These are phyloP conservation scores for Penicillium flavigenum DNA, from an alignment of 495 filamentous ascomycete species.

Conservation along the genomic window DNA sequence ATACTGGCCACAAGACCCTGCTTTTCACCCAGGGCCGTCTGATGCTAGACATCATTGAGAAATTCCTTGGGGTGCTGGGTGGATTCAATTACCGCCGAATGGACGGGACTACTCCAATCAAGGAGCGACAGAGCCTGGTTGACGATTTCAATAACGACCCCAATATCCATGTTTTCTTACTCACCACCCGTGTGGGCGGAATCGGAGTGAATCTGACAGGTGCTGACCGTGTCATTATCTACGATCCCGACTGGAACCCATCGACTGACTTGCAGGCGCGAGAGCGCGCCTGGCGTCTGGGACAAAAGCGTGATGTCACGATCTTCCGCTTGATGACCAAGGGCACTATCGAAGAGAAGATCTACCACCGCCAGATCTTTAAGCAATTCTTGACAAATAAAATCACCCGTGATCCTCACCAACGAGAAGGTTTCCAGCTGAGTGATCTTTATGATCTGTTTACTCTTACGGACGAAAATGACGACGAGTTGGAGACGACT, in stretches of 20 bases:
- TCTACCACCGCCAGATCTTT: slow-evolving; percentile 96
- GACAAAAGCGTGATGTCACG: slow-evolving; percentile 89
- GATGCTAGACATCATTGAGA: slow-evolving; percentile 90
- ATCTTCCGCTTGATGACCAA: slow-evolving; percentile 97
- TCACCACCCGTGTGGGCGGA: slow-evolving; percentile 93
- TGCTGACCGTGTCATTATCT: slow-evolving; percentile 94
- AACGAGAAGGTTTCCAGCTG: slow-evolving; percentile 79
- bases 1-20: slow-evolving; percentile 83
- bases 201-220: slow-evolving; percentile 93
- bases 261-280: slow-evolving; percentile 91
- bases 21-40: slow-evolving; percentile 88
- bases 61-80: slow-evolving; percentile 63
- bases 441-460: slow-evolving; percentile 90
- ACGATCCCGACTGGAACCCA: slow-evolving; percentile 97
- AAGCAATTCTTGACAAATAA: slow-evolving; percentile 97
- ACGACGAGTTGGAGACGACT: slow-evolving; percentile 75
- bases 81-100: slow-evolving; percentile 81
- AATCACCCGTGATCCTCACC: slow-evolving; percentile 87
- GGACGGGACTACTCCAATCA: slow-evolving; percentile 87
- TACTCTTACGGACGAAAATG: slow-evolving; percentile 66
- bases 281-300: slow-evolving; percentile 94
- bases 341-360: slow-evolving; percentile 97
- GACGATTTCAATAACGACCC: slow-evolving; percentile 86
- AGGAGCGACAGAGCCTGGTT: slow-evolving; percentile 76
- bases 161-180: slow-evolving; percentile 79